Conservation (phyloP, 1,139 yeast species). For the Candida gigantensis region DNA sequence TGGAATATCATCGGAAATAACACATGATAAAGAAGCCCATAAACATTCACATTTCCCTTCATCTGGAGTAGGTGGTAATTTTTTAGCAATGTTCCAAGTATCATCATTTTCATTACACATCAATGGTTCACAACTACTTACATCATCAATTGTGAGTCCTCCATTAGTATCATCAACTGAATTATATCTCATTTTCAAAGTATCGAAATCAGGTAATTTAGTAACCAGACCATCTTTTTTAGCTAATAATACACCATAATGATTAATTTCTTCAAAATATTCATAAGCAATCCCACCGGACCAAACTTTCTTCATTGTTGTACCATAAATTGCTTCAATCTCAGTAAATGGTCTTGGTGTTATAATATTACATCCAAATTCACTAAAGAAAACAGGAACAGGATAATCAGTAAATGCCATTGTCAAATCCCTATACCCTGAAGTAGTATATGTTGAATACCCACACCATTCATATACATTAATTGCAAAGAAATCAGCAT, state of each 20-base stretch:
- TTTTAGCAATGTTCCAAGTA: conserved; percentile 45
- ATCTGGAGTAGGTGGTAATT: conserved; percentile 58
- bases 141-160: conserved; percentile 10
- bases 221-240: conserved; percentile 30
- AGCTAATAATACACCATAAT: conserved; percentile 36
- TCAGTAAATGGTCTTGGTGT: conserved; percentile 61
- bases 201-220: conserved; percentile 45
- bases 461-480: conserved; percentile 75
- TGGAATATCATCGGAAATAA: conserved; percentile 36
- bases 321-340: conserved; percentile 38
- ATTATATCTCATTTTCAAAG: conserved; percentile 32
- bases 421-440: conserved; percentile 60
- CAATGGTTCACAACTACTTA: conserved; percentile 1
- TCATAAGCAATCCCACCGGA: conserved; percentile 45
- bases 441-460: conserved; percentile 53
- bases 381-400: conserved; percentile 61
- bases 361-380: conserved; percentile 58
- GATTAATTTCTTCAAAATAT: conserved; percentile 38
- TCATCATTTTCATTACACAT: conserved; percentile 12
- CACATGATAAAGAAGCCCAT: conserved; percentile 51
- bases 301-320: conserved; percentile 40
- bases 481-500: conserved; percentile 56
- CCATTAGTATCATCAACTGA: conserved; percentile 29
- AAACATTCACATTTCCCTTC: conserved; percentile 56
- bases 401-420: conserved; percentile 46